Percentiles rank a stretch among this genome's conserved stretches.
Evolutionary conservation across 225 moss, liverwort and hornwort species (phyloP).

Genomic region (Pleurozium schreberi): DNA sequence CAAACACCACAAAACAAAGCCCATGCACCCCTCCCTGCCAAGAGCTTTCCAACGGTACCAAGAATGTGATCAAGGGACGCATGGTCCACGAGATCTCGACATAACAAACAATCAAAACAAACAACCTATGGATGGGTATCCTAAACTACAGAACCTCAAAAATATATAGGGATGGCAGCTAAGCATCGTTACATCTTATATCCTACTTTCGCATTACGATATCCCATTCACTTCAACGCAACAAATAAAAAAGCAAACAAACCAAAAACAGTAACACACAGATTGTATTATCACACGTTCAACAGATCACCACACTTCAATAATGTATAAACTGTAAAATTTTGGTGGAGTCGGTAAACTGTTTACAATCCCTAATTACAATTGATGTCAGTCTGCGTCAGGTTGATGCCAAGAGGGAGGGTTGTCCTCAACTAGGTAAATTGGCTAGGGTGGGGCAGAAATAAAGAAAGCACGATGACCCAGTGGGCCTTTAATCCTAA

Average conservation of each 20-base stretch:
- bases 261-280: neutral
- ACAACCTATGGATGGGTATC: neutral
- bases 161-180: neutral
- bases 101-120: no score
- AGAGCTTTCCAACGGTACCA: no score
- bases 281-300: neutral
- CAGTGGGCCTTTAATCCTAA: neutral
- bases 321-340: neutral
- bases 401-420: neutral
- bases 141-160: neutral
- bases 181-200: neutral
- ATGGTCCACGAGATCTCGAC: no score
- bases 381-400: neutral
- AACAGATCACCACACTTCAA: neutral
- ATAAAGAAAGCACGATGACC: neutral
- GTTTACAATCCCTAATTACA: constrained; percentile 14
- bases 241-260: neutral
- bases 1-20: no score
- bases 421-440: constrained; percentile 3
- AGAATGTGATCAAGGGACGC: no score
- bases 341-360: neutral
- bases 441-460: neutral
- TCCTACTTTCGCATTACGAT: no score
- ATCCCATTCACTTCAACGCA: neutral
- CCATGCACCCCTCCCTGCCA: no score